Conservation (phyloP, 139 green algal species). For the Tetradesmus lagerheimii region DNA sequence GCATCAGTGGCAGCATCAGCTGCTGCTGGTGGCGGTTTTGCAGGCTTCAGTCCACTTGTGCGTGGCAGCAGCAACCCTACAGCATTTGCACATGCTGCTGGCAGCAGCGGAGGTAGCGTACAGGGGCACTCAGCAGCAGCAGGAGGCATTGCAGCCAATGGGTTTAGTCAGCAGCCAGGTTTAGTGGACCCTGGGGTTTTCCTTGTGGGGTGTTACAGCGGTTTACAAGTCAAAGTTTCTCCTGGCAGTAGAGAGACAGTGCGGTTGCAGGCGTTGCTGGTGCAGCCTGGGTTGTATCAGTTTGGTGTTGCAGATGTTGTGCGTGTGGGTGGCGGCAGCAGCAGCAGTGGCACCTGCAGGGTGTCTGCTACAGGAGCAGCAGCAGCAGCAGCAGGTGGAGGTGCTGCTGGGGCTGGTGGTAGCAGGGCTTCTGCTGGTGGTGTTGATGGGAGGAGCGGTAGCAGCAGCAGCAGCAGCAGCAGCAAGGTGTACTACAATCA, state of each 20-base stretch:
- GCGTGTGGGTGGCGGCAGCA: neutral
- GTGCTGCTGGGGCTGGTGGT: neutral
- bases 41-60: neutral
- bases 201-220: constrained; percentile 4
- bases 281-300: constrained; percentile 42
- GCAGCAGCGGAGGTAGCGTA: neutral
- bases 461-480: constrained; percentile 4
- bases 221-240: neutral
- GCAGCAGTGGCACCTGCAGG: neutral
- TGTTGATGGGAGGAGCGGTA: neutral
- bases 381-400: neutral
- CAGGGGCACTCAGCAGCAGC: neutral
- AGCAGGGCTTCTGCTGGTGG: neutral
- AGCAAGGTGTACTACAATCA: constrained; percentile 31
- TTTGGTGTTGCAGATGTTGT: constrained; percentile 28
- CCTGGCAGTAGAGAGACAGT: neutral
- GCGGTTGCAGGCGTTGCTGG: neutral
- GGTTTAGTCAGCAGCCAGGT: neutral
- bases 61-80: neutral
- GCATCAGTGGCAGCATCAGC: neutral
- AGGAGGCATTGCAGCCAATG: neutral
- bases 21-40: neutral
- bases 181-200: constrained; percentile 24
- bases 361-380: neutral
- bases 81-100: neutral